Base-by-base conservation (phyloP, 116 monocot genomes). In the Cymodocea nodosa region DNA sequence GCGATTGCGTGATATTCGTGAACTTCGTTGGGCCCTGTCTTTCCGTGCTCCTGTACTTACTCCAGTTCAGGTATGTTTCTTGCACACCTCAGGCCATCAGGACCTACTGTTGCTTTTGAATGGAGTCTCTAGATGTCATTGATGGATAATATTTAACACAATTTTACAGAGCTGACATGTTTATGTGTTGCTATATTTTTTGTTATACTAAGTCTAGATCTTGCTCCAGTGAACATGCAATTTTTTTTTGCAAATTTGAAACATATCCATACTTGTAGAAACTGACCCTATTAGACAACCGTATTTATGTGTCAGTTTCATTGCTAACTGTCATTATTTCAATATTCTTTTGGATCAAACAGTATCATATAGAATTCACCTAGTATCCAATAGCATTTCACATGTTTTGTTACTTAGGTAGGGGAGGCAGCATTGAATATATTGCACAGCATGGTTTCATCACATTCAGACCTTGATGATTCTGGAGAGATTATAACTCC, bases 381-480 rank as follows among this genome's bases (percentile, higher is more conserved):
- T 64, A 64, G 20, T 23, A 14, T 49, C n/a, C 8, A 44, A 13
- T n/a, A 44, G 44, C 44, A 44, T 44, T 44, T 44, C 11, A 44
- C 44, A 2, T 44, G 44, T 44, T 53, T 54, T 37, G 10, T 39
- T 56, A 57, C 57, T 70, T 77, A 99, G 99, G 83, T 89, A 15
- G 99, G 99, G 20, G 92, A 99, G 23, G 77, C 76, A 51, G 99
- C 99, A 57, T 73, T 99, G 68, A 76, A 82, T 23, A 85, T 99
- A 79, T 78, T 99, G 69, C 99, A 92, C 72, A 69, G 72, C 72
- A 99, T 99, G 99, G 92, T 89, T 30, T 86, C 81, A 55, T 92
- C 92, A 70, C 92, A 86, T 81, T 99, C 99, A 72, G 99, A 99
- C 78, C 85, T 99, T 64, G 99, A 99, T 82, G 99, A 92, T 82